These are phyloP conservation scores for Umbelopsis sp. DNA, from an alignment of 371 early-diverging fungal genomes.

Conservation along the genomic window DNA sequence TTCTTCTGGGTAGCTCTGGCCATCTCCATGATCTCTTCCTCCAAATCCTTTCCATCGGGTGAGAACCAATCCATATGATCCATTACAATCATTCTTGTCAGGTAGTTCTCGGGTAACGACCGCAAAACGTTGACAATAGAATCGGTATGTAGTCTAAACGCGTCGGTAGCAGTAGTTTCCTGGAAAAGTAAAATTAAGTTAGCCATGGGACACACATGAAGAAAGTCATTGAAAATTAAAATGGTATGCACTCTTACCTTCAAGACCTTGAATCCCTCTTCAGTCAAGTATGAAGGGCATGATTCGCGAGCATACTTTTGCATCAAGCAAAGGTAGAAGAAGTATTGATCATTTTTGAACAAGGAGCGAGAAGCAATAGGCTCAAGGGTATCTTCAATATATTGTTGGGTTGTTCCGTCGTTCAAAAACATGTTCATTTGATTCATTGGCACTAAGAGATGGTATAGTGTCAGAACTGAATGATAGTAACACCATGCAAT, in stretches of 20 bases:
- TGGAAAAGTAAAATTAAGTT: constrained; percentile 29
- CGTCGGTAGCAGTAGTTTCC: constrained; percentile 48
- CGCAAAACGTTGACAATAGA: constrained; percentile 71
- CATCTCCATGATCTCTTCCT: constrained; percentile 71
- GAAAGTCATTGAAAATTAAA: background rate
- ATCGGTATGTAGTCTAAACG: constrained; percentile 80
- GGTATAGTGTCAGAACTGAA: background rate
- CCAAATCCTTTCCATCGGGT: constrained; percentile 50
- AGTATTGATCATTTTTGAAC: constrained; percentile 78
- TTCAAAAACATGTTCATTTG: constrained; percentile 86
- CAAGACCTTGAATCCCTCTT: constrained; percentile 66
- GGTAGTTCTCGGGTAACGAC: constrained; percentile 59
- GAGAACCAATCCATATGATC: constrained; percentile 92
- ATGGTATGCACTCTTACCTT: constrained; percentile 37
- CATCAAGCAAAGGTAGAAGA: constrained; percentile 79
- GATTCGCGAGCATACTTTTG: constrained; percentile 66
- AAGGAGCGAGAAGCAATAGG: constrained; percentile 69
- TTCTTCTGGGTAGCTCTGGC: constrained; percentile 60
- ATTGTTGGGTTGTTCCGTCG: constrained; percentile 80
- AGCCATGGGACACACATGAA: background rate
- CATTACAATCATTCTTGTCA: constrained; percentile 82
- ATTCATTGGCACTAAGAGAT: constrained; percentile 72
- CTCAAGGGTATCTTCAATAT: constrained; percentile 82
- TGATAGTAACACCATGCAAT: background rate
- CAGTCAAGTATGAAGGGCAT: constrained; percentile 78